phyloP scores from a whole-genome alignment of 306 rosid species.

The Citrullus amarus region DNA sequence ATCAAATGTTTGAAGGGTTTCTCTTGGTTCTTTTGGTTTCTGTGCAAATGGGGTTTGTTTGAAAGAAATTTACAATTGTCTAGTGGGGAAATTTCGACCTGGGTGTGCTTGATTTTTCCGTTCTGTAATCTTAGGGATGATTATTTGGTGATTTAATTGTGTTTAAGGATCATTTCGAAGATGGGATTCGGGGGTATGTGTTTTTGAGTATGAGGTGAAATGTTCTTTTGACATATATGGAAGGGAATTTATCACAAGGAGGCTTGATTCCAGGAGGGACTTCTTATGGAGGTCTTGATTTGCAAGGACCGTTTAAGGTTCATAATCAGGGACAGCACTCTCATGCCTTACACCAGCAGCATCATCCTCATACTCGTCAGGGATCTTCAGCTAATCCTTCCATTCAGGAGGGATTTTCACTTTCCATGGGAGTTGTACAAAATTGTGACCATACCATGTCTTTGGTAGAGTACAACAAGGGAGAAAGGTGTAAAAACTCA shows the following conservation, averaged over 20 bases:
- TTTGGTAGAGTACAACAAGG: slow-evolving; percentile 43
- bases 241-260: slow-evolving; percentile 68
- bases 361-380: slow-evolving; percentile 41
- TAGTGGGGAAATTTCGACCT: background rate
- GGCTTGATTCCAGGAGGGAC: slow-evolving; percentile 52
- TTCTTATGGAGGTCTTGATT: slow-evolving; percentile 60
- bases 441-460: slow-evolving; percentile 42
- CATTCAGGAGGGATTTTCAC: slow-evolving; percentile 49
- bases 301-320: slow-evolving; percentile 47
- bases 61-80: background rate
- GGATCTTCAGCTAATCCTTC: slow-evolving; percentile 38
- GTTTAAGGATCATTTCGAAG: background rate
- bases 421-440: slow-evolving; percentile 48
- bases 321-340: slow-evolving; percentile 37
- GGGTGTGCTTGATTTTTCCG: slow-evolving; percentile 17
- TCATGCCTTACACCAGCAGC: slow-evolving; percentile 36
- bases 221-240: slow-evolving; percentile 43
- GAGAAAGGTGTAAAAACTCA: slow-evolving; percentile 61
- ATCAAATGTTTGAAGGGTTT: background rate
- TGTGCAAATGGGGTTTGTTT: slow-evolving; percentile 1
- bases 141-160: background rate
- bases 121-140: background rate
- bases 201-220: slow-evolving; percentile 22
- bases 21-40: background rate
- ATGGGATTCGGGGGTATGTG: background rate